phyloP scores from a whole-genome alignment of 371 early-diverging fungal species.

The Rhizopus arrhizus region DNA sequence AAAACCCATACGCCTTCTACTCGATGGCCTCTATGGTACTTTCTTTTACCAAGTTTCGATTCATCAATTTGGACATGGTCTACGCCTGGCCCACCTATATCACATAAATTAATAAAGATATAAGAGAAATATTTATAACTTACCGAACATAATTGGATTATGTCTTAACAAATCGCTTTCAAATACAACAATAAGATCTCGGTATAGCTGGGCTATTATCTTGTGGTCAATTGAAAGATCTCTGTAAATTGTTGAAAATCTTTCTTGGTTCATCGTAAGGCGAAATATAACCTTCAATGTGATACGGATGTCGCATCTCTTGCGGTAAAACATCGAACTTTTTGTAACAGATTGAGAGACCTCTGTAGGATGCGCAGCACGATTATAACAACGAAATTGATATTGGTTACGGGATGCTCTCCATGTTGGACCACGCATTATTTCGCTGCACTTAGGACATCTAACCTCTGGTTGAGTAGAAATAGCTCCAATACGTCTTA shows the following conservation, averaged over 20 bases:
- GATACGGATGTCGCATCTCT: neutral
- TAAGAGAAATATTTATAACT: neutral
- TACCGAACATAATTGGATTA: neutral
- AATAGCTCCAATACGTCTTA: too few relatives aligned
- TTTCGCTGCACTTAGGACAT: neutral
- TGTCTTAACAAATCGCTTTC: neutral
- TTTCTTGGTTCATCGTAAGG: neutral
- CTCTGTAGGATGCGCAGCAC: neutral
- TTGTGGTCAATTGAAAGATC: neutral
- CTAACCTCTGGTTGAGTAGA: too few relatives aligned
- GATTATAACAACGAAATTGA: neutral
- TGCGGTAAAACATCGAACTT: neutral
- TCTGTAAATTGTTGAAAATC: neutral
- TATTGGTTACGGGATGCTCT: neutral
- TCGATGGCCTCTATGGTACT: constrained; percentile 7
- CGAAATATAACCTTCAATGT: neutral
- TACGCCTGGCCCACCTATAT: neutral
- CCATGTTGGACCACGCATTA: neutral
- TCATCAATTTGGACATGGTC: constrained; percentile 12
- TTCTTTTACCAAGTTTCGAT: constrained; percentile 15
- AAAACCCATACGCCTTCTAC: constrained; percentile 18
- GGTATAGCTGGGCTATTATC: neutral
- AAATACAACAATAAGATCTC: neutral
- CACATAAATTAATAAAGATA: neutral
- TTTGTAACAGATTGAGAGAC: neutral